phyloP scores from a whole-genome alignment of 495 filamentous ascomycete species.

The Penicillium pulvis region DNA sequence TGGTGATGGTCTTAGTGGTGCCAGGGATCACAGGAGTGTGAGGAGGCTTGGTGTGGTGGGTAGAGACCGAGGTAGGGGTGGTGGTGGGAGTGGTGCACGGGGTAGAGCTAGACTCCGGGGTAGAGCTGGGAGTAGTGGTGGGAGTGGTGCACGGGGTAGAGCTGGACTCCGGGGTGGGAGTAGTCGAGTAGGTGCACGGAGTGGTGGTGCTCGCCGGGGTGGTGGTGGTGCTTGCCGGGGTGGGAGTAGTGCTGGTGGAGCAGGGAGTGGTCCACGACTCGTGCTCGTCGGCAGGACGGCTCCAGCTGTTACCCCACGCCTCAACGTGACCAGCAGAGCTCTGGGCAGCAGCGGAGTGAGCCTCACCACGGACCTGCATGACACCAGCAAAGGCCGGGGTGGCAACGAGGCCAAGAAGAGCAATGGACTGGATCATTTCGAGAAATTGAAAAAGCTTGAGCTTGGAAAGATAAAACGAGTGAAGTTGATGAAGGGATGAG shows the following conservation, averaged over 20 bases:
- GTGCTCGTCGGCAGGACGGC: conserved; percentile 3
- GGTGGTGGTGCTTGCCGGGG: not conserved
- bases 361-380: conserved; percentile 33
- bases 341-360: conserved; percentile 11
- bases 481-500: conserved; percentile 34
- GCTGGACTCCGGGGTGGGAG: conserved; percentile 1
- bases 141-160: conserved; percentile 5
- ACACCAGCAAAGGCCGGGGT: conserved; percentile 45
- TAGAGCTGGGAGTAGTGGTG: not conserved
- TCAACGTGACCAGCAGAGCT: conserved; percentile 8
- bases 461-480: conserved; percentile 39
- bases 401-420: conserved; percentile 41
- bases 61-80: conserved; percentile 17
- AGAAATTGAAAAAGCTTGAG: conserved; percentile 27
- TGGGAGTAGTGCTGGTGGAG: conserved; percentile 2
- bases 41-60: conserved; percentile 14
- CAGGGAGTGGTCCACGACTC: conserved; percentile 7
- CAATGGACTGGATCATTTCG: conserved; percentile 47
- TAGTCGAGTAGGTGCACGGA: conserved; percentile 4
- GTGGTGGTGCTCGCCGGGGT: not conserved
- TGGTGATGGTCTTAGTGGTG: conserved; percentile 37
- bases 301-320: conserved; percentile 9
- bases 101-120: conserved; percentile 1
- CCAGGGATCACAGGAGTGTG: conserved; percentile 21
- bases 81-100: conserved; percentile 2